Percentiles rank a stretch among this genome's conserved stretches.
phyloP scores from a whole-genome alignment of 208 protist genomes.

The Porcisia deanei region DNA sequence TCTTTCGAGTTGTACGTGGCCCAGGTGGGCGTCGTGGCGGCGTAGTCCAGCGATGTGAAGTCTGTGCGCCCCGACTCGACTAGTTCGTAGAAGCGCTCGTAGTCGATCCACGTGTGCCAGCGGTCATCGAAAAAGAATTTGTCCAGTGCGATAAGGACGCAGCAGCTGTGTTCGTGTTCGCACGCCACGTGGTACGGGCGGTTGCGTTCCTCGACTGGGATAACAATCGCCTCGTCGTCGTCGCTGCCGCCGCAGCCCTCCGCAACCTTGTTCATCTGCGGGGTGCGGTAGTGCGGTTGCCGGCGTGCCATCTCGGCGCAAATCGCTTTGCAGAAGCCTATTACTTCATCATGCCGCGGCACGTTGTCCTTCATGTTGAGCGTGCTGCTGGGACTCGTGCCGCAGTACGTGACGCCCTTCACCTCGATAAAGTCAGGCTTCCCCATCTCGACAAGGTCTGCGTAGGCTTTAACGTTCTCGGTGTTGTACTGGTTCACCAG shows the following conservation, averaged over 20 bases:
- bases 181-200: constrained; percentile 89
- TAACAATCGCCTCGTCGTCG: constrained; percentile 32
- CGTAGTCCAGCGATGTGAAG: constrained; percentile 86
- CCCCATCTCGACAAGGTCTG: constrained; percentile 88
- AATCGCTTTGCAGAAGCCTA: constrained; percentile 83
- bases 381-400: constrained; percentile 76
- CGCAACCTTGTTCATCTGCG: constrained; percentile 26
- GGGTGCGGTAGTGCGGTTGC: constrained; percentile 39
- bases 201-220: constrained; percentile 35
- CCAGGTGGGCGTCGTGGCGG: constrained; percentile 75
- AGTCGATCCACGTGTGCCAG: constrained; percentile 94
- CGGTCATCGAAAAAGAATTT: constrained; percentile 76
- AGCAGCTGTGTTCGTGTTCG: constrained; percentile 94
- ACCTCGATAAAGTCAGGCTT: constrained; percentile 96
- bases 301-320: constrained; percentile 53
- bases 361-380: constrained; percentile 95
- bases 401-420: constrained; percentile 95
- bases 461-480: constrained; percentile 69
- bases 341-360: constrained; percentile 93
- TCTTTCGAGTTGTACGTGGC: constrained; percentile 79
- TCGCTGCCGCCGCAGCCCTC: constrained; percentile 5
- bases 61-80: constrained; percentile 38
- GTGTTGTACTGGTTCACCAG: constrained; percentile 95
- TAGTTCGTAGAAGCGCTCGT: constrained; percentile 79
- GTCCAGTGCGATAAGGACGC: constrained; percentile 86